phyloP scores from a whole-genome alignment of 1,284 basidiomycete genomes.

The Cryptococcus floricola region DNA sequence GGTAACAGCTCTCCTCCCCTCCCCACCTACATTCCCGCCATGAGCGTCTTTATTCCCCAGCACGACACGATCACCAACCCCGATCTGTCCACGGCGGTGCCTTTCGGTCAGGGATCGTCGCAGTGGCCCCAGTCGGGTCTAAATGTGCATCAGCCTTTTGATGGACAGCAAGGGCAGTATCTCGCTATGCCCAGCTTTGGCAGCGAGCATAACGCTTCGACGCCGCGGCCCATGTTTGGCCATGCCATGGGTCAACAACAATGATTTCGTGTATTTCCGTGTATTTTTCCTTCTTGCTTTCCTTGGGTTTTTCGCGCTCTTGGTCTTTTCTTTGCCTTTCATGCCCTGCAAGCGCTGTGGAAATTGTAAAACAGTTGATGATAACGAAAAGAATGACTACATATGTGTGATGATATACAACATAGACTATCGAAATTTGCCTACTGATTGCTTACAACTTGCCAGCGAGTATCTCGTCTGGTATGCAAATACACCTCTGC shows the following conservation, averaged over 20 bases:
- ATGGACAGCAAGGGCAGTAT: neutral
- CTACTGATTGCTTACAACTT: constrained; percentile 7
- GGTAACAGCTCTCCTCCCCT: constrained; percentile 1
- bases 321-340: neutral
- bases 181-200: neutral
- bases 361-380: neutral
- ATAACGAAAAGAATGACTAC: neutral
- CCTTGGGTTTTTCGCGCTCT: too few species aligned
- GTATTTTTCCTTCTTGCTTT: neutral
- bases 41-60: constrained; percentile 2
- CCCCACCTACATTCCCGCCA: neutral
- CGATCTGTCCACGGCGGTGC: constrained; percentile 3
- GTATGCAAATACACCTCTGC: constrained; percentile 64
- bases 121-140: neutral
- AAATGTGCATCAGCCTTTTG: neutral
- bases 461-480: constrained; percentile 60
- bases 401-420: neutral
- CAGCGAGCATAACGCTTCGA: neutral
- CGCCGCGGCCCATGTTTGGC: neutral
- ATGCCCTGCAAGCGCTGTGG: neutral
- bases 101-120: neutral
- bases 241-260: neutral
- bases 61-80: neutral
- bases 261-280: neutral
- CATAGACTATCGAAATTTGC: neutral